These are phyloP conservation scores for Lactarius evosmus DNA, from an alignment of 768 basidiomycete genomes.

Conservation along the genomic window DNA sequence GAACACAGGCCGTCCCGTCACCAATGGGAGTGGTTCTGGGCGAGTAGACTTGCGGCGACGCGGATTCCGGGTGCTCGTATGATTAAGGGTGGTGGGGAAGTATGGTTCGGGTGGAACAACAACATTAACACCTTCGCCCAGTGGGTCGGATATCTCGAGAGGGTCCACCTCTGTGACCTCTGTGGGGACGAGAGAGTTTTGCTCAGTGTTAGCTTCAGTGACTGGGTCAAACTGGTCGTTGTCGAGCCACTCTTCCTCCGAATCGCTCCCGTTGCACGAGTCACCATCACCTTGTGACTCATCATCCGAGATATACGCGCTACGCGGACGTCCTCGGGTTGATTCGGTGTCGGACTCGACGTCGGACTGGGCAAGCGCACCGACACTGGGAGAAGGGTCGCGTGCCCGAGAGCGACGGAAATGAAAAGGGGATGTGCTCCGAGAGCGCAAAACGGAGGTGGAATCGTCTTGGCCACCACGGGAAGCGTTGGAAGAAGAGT, in stretches of 20 bases:
- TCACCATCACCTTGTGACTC: slow-evolving; percentile 44
- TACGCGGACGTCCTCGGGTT: slow-evolving; percentile 52
- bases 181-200: slow-evolving; percentile 59
- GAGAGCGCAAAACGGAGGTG: slow-evolving; percentile 49
- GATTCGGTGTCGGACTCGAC: slow-evolving; percentile 57
- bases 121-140: slow-evolving; percentile 91
- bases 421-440: slow-evolving; percentile 78
- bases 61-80: slow-evolving; percentile 36
- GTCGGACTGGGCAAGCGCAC: slow-evolving; percentile 57
- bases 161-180: slow-evolving; percentile 54
- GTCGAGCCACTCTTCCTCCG: slow-evolving; percentile 56
- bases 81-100: slow-evolving; percentile 70
- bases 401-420: slow-evolving; percentile 63
- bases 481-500: slow-evolving; percentile 43
- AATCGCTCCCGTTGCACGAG: slow-evolving; percentile 53
- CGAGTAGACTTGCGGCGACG: slow-evolving; percentile 59
- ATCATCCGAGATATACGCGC: slow-evolving; percentile 67
- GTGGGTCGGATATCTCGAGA: slow-evolving; percentile 61
- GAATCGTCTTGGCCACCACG: slow-evolving; percentile 35
- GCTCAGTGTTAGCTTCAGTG: slow-evolving; percentile 87
- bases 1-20: slow-evolving; percentile 77
- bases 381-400: slow-evolving; percentile 49
- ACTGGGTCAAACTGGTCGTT: slow-evolving; percentile 70
- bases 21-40: slow-evolving; percentile 61
- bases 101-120: slow-evolving; percentile 81